These are phyloP conservation scores for Torulaspora franciscae DNA, from an alignment of 805 yeast species.

Conservation along the genomic window DNA sequence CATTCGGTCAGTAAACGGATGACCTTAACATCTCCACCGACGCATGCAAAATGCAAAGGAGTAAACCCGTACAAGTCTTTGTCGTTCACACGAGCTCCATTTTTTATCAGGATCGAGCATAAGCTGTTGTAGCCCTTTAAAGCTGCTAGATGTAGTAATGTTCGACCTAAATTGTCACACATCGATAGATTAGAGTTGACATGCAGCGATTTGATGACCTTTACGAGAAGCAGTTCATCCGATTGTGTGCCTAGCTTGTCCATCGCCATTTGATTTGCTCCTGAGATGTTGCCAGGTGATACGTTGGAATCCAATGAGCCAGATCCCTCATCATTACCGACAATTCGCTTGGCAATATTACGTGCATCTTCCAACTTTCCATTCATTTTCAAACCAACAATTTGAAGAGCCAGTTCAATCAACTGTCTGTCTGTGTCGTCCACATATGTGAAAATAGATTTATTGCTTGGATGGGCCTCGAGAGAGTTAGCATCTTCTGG, in stretches of 20 bases:
- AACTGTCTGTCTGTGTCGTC: constrained; percentile 95
- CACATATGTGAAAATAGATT: constrained; percentile 71
- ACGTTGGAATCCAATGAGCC: constrained; percentile 19
- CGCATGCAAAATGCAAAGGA: constrained; percentile 81
- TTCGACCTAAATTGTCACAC: constrained; percentile 78
- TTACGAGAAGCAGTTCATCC: constrained; percentile 41
- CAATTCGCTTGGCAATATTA: constrained; percentile 86
- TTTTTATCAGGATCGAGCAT: constrained; percentile 56
- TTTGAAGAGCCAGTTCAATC: constrained; percentile 91
- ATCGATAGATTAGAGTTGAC: constrained; percentile 75
- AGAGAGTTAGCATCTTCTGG: constrained; percentile 4
- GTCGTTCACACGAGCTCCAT: constrained; percentile 62
- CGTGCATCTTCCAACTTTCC: constrained; percentile 93
- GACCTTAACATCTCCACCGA: constrained; percentile 65
- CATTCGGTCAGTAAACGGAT: constrained; percentile 58
- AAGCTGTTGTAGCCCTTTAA: constrained; percentile 64
- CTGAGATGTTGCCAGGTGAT: constrained; percentile 12
- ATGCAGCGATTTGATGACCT: constrained; percentile 63
- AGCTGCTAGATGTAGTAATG: constrained; percentile 81
- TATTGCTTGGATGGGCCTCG: constrained; percentile 28
- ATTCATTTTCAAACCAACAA: constrained; percentile 94
- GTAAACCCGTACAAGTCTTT: constrained; percentile 79
- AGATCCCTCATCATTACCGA: constrained; percentile 47
- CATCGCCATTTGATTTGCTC: constrained; percentile 7
- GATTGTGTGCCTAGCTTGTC: constrained; percentile 12